Percentiles rank a stretch among this genome's conserved stretches.
These are phyloP conservation scores for Rhododendron vialii DNA, from an alignment of 148 eudicot species.

Conservation along the genomic window DNA sequence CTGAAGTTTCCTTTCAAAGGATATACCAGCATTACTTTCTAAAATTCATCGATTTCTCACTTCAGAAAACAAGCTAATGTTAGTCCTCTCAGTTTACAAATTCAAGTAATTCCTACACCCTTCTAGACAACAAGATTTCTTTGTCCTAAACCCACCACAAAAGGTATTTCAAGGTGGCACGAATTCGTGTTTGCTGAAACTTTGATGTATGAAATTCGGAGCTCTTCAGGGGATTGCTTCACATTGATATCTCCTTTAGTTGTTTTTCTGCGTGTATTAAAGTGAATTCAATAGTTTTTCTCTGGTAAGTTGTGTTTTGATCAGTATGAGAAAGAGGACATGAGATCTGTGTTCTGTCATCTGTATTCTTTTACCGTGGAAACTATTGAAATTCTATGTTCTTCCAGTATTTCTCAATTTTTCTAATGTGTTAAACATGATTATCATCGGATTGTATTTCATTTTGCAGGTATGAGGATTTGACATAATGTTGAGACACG, in stretches of 20 bases:
- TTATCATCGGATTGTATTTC: neutral
- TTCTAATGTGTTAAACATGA: neutral
- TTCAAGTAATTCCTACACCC: neutral
- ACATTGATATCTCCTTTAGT: neutral
- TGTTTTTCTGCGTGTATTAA: neutral
- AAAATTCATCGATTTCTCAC: neutral
- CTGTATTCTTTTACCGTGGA: neutral
- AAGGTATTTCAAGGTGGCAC: neutral
- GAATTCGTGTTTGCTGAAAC: neutral
- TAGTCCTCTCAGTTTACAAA: neutral
- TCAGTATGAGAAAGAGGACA: neutral
- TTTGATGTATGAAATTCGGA: neutral
- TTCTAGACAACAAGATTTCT: neutral
- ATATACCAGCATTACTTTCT: neutral
- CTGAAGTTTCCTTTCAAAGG: neutral
- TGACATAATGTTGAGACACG: neutral
- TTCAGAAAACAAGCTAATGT: neutral
- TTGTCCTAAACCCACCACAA: neutral
- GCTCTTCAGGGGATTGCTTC: neutral
- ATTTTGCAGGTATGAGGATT: slow-evolving; percentile 12
- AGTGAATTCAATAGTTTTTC: neutral
- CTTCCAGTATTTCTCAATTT: neutral
- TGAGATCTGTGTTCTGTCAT: neutral
- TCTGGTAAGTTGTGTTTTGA: neutral
- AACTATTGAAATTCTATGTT: neutral